Base-by-base conservation (phyloP, 2,329 filamentous ascomycete genomes). In the Epichloe scottii region DNA sequence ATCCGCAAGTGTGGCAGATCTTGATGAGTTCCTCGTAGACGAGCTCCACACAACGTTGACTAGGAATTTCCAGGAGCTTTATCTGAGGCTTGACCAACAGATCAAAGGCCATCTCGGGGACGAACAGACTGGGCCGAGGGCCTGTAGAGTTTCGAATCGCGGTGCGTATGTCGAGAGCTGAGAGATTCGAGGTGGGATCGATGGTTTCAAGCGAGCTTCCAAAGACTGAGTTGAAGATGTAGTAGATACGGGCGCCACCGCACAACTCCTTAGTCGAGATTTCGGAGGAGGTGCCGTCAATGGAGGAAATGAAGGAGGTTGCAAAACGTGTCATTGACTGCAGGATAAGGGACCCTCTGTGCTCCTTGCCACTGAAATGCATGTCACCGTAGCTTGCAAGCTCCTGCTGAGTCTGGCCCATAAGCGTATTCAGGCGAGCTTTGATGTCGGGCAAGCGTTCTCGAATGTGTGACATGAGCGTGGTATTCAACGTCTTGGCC, bases 371-470 rank as follows among this genome's bases (percentile, higher is more conserved):
- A 56, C 87, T 95, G 66, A 98, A 98, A 60, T 95, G 87, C 73
- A 93, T 95, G 65, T 97, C 94, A 38, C 93, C 93, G 64, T 98
- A 98, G 68, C 91, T 95, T 42, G 93, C 93, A 52, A 98, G 77
- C 68, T 98, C 93, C 71, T 98, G 93, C 65, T 98, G 93, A 46
- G 93, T 97, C 69, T 98, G 93, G n/a, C 93, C 93, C 93, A 98
- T 98, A 48, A 98, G 74, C 1, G 93, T 98, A 68, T 98, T 98
- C 55, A 98, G 77, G 51, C 93, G 84, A 47, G 93, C 93, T 71
- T 98, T 98, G 74, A 98, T 98, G 67, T 98, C 93, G 33, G 93
- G 93, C 60, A 98, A 73, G 45, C 93, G 82, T 66, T 98, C 93
- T 54, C 93, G 86, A 63, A 98, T 98, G 64, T 98, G 93, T 21